Base-by-base conservation (phyloP, 331 rosid species). In the Saraca asoca region DNA sequence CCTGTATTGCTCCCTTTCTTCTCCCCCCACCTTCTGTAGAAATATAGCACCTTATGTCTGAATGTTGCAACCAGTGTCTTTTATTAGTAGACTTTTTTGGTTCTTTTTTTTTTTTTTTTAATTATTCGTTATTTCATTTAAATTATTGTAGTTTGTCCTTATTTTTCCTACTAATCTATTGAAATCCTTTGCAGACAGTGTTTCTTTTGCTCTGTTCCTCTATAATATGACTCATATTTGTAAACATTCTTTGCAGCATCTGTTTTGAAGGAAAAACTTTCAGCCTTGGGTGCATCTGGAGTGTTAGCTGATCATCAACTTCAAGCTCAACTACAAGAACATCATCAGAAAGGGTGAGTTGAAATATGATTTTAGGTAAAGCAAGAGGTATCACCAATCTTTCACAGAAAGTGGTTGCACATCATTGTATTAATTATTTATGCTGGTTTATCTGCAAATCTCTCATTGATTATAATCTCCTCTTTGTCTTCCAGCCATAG, bases 281-380 rank as follows among this genome's bases (percentile, higher is more conserved):
- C 89, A 19, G 75, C 92, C 68, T 70, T 94, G 89, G 99, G 99
- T 68, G 82, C 99, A 54, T 90, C 99, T 79, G 99, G 99, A 79
- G 86, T 90, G 64, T 79, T 94, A 80, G 99, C 99, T 2, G 99
- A 94, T 15, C 99, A 94, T 79, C 99, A 94, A 74, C 99, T 94
- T 82, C 99, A 94, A 80, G 91, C 99, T 31, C 97, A 90, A 73
- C 78, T 94, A 55, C 99, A 94, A 80, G 99, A 94, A 66, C 96
- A 94, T 85, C 85, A 88, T 74, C 63, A 78, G 71, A 94, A 86
- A 88, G 88, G 97, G 99, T 90, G 79, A 81, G 95, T 46, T 62
- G 71, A 24, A 48, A 64, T 49, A 57, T 72, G 51, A 51, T 44
- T 56, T 39, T 51, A 12, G 29, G 51, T 51, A 52, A 20, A 74